Evolutionary conservation across 768 basidiomycete genomes (phyloP).

Genomic region (Cystobasidiopsis lactophilus): DNA sequence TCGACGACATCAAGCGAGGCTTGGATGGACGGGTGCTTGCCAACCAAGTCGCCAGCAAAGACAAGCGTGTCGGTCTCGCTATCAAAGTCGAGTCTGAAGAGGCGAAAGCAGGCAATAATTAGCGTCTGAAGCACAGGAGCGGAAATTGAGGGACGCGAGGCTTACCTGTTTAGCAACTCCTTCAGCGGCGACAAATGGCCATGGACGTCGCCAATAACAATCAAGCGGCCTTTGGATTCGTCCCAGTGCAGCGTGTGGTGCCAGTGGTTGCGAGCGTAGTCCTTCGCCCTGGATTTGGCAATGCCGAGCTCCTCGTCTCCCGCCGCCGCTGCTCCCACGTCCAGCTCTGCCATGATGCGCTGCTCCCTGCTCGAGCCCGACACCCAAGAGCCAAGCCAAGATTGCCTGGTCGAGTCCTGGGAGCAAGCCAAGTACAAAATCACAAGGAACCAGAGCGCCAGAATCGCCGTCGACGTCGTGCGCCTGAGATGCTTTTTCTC

Average conservation of each 20-base stretch:
- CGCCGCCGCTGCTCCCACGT: slow-evolving; percentile 7
- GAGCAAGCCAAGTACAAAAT: too few species aligned
- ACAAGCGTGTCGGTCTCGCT: slow-evolving; percentile 44
- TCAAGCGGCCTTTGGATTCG: slow-evolving; percentile 30
- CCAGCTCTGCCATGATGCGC: slow-evolving; percentile 2
- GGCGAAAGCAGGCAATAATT: slow-evolving; percentile 33
- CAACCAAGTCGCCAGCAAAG: slow-evolving; percentile 60
- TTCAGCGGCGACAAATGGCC: slow-evolving; percentile 50
- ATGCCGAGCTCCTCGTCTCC: slow-evolving; percentile 5
- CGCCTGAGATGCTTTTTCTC: too few species aligned
- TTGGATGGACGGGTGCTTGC: slow-evolving; percentile 42
- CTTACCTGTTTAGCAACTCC: slow-evolving; percentile 24
- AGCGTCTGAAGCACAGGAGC: background rate
- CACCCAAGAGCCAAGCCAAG: too few species aligned
- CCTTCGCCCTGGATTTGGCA: too few species aligned
- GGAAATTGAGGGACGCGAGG: background rate
- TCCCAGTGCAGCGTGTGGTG: slow-evolving; percentile 8
- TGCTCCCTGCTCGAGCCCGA: too few species aligned
- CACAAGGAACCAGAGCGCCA: too few species aligned
- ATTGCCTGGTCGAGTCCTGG: too few species aligned
- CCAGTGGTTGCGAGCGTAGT: slow-evolving; percentile 6
- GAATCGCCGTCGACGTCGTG: too few species aligned
- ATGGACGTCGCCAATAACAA: slow-evolving; percentile 75
- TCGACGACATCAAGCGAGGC: slow-evolving; percentile 39
- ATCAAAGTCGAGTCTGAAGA: slow-evolving; percentile 40